Percentiles rank a stretch among this genome's conserved stretches.
Conservation (phyloP, 2,329 filamentous ascomycete species). For the Escovopsis weberi region DNA sequence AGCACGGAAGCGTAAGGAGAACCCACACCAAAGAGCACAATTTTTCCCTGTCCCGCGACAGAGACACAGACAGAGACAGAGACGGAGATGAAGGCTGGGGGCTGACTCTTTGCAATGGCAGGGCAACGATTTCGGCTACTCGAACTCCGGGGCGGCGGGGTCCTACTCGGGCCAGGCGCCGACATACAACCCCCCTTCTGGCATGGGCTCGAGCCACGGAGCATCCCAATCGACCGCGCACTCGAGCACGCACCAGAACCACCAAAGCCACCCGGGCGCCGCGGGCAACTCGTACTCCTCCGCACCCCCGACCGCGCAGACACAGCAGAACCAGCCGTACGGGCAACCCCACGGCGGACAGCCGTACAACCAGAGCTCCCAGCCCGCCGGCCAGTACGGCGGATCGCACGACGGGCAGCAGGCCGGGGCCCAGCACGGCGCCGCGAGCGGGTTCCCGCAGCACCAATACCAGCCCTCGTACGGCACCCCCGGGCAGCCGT, state of each 20-base stretch:
- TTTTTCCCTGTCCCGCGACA: too few relatives aligned
- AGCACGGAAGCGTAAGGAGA: constrained; percentile 20
- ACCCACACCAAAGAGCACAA: too few relatives aligned
- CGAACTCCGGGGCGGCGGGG: constrained; percentile 36
- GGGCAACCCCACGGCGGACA: constrained; percentile 7
- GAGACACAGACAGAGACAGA: too few relatives aligned
- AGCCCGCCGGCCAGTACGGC: constrained; percentile 4
- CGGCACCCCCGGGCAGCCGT: constrained; percentile 5
- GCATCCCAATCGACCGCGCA: constrained; percentile 13
- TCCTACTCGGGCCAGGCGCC: constrained; percentile 50
- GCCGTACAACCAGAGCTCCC: constrained; percentile 9
- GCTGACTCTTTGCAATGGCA: constrained; percentile 14
- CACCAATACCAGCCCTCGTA: constrained; percentile 8
- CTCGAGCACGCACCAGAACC: constrained; percentile 16
- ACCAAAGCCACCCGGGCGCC: too few relatives aligned
- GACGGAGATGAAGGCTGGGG: background rate
- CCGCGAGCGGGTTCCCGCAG: too few relatives aligned
- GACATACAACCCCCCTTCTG: constrained; percentile 23
- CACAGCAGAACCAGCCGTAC: constrained; percentile 11
- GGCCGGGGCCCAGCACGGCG: constrained; percentile 13
- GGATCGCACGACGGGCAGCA: constrained; percentile 8
- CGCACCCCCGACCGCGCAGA: constrained; percentile 7
- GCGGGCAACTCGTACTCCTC: constrained; percentile 7
- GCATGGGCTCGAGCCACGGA: constrained; percentile 10
- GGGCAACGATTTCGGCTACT: constrained; percentile 49